A percentile compares a stretch with the other conserved stretches of the same genome.
Evolutionary conservation across 495 filamentous ascomycete species (phyloP).

Genomic region (Podospora pseudocomata): DNA sequence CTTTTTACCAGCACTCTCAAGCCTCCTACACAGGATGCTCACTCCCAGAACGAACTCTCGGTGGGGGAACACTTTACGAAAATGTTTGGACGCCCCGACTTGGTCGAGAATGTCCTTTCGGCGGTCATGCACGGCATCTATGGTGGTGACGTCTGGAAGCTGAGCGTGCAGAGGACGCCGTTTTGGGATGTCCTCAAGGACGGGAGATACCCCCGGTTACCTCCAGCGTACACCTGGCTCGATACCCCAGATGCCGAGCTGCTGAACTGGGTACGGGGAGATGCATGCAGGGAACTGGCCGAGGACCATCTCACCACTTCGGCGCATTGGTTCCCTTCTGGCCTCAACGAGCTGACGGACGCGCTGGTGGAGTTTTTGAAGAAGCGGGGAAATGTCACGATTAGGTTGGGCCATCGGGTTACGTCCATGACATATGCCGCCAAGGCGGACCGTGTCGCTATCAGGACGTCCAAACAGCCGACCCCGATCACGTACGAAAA

Average conservation of each 20-base stretch:
- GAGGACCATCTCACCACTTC: neutral
- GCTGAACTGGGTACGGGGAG: neutral
- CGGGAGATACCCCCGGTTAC: neutral
- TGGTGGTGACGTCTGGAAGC: constrained; percentile 80
- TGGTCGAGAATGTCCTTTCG: constrained; percentile 74
- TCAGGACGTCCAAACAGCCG: constrained; percentile 25
- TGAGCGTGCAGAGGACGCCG: constrained; percentile 61
- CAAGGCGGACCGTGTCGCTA: constrained; percentile 17
- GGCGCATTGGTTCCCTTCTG: constrained; percentile 50
- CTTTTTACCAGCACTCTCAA: neutral
- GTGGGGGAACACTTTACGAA: constrained; percentile 64
- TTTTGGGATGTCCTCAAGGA: constrained; percentile 15
- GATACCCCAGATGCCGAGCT: neutral
- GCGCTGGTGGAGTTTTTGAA: constrained; percentile 46
- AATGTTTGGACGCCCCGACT: constrained; percentile 45
- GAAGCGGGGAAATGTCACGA: constrained; percentile 48
- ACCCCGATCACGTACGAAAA: constrained; percentile 48
- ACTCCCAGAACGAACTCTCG: constrained; percentile 53
- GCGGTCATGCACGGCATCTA: constrained; percentile 86
- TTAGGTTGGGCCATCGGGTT: constrained; percentile 47
- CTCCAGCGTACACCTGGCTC: neutral
- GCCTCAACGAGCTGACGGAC: constrained; percentile 52
- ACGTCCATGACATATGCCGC: constrained; percentile 26
- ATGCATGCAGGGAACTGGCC: constrained; percentile 9
- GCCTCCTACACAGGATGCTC: neutral